Evolutionary conservation across 2,329 filamentous ascomycete species (phyloP), one percentile per base, ranked within the genome.

Genomic region (Talaromyces sp.): DNA sequence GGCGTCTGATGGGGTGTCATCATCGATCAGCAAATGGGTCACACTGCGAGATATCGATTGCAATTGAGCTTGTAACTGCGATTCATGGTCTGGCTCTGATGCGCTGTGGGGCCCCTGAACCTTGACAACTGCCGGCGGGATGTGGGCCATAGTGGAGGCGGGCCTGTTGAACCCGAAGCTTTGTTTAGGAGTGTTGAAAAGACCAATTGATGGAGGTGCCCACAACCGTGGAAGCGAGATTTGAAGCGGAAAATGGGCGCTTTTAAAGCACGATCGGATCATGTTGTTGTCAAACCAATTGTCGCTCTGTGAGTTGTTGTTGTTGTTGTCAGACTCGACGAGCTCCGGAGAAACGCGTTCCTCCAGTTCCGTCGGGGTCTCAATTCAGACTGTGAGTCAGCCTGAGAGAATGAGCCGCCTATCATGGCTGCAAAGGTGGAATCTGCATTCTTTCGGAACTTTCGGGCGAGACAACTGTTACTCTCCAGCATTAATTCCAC

Each of bases 1-100:
- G 1, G 33, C 30, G 20, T 63, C 46, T 1, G 63, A 67, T 0
- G 65, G 66, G 1, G 61, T 57, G 27, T 63, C 52, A 9, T 61
- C 49, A 7, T 58, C 47, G 6, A 68, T 61, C 4, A 24, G 14
- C 2, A 69, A 58, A 8, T 36, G 27, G 3, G 43, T 33, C 3
- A 43, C 48, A 29, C 61, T 51, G 19, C 36, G 50, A 0, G 65
- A 61, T 13, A 65, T 62, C 0, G 32, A 35, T 20, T 57, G 35
- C 8, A 67, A 53, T 41, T 67, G 61, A 1, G 29, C 6, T 30
- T 60, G 46, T 6, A 62, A 55, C 14, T 43, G n/a, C 3, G 45
- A 29, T 22, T 37, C 20, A 33, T 56, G 55, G 20, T 54, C 42
- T 3, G 52, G 40, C 10, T 52, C 19, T 14, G 33, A 30, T 13